Percentiles rank a stretch among this genome's conserved stretches.
Evolutionary conservation across 768 basidiomycete genomes (phyloP).

Genomic region (Tulasnella sp.): DNA sequence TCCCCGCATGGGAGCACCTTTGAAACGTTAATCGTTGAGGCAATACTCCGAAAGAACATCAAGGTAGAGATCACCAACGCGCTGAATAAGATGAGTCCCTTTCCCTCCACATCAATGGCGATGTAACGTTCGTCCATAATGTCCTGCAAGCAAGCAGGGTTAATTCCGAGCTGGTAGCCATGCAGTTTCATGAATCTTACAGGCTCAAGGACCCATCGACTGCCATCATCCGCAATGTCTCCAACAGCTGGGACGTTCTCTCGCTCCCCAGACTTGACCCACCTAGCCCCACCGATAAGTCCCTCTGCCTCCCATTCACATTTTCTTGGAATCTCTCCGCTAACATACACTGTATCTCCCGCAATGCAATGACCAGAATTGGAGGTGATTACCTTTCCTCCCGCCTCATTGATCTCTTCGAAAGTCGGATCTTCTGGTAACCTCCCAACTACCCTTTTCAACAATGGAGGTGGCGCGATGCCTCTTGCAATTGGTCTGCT

Average conservation of each 20-base stretch:
- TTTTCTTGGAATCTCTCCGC: conserved; percentile 64
- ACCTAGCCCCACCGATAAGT: conserved; percentile 52
- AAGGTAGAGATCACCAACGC: conserved; percentile 38
- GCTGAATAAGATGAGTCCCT: conserved; percentile 72
- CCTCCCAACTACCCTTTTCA: conserved; percentile 42
- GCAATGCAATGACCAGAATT: conserved; percentile 45
- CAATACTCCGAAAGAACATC: neutral
- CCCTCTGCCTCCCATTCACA: conserved; percentile 52
- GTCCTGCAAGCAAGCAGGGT: conserved; percentile 31
- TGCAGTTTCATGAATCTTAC: conserved; percentile 25
- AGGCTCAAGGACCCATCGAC: conserved; percentile 45
- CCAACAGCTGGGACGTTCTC: conserved; percentile 5
- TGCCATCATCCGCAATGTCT: conserved; percentile 16
- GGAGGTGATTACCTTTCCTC: conserved; percentile 45
- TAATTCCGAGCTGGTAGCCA: neutral
- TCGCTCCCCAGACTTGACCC: conserved; percentile 27
- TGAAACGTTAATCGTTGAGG: neutral
- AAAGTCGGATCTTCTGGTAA: conserved; percentile 63
- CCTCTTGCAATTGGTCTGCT: conserved; percentile 60
- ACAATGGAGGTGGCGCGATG: conserved; percentile 51
- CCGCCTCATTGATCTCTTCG: conserved; percentile 41
- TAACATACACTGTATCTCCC: conserved; percentile 53
- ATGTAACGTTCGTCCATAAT: conserved; percentile 78
- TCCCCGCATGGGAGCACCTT: conserved; percentile 67
- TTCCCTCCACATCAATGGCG: conserved; percentile 63